phyloP scores from a whole-genome alignment of 2,329 filamentous ascomycete species.

The Calonectria pteridis region DNA sequence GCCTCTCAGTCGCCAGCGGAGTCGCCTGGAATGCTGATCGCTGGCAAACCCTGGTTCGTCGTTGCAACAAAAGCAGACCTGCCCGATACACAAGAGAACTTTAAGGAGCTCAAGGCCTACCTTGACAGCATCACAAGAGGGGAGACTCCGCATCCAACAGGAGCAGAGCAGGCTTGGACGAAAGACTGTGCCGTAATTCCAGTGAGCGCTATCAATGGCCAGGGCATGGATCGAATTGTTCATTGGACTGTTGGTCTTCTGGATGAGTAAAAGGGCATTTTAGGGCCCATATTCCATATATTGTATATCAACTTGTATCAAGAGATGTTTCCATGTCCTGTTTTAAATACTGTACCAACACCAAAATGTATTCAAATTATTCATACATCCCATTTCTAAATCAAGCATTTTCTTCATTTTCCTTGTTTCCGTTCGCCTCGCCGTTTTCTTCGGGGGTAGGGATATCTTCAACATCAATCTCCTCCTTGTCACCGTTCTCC shows the following conservation, averaged over 20 bases:
- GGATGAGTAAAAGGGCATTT: slow-evolving; percentile 54
- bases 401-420: slow-evolving; percentile 36
- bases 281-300: slow-evolving; percentile 26
- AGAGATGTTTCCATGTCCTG: slow-evolving; percentile 31
- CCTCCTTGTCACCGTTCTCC: slow-evolving; percentile 46
- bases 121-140: slow-evolving; percentile 75
- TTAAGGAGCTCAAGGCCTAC: slow-evolving; percentile 76
- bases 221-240: slow-evolving; percentile 82
- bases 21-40: slow-evolving; percentile 74
- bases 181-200: slow-evolving; percentile 79
- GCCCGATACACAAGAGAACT: slow-evolving; percentile 83
- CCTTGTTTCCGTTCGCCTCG: slow-evolving; percentile 23
- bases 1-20: slow-evolving; percentile 23
- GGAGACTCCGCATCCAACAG: slow-evolving; percentile 78
- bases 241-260: slow-evolving; percentile 79
- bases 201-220: slow-evolving; percentile 88
- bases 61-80: slow-evolving; percentile 94
- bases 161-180: slow-evolving; percentile 68
- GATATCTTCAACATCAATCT: slow-evolving; percentile 52
- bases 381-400: slow-evolving; percentile 33
- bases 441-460: slow-evolving; percentile 50
- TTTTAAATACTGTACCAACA: slow-evolving; percentile 39
- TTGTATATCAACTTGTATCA: slow-evolving; percentile 35
- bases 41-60: slow-evolving; percentile 97
- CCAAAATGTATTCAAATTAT: slow-evolving; percentile 32